Evolutionary conservation across 2,329 filamentous ascomycete species (phyloP), one percentile per base, ranked within the genome.

Genomic region (Monosporascus sp.): DNA sequence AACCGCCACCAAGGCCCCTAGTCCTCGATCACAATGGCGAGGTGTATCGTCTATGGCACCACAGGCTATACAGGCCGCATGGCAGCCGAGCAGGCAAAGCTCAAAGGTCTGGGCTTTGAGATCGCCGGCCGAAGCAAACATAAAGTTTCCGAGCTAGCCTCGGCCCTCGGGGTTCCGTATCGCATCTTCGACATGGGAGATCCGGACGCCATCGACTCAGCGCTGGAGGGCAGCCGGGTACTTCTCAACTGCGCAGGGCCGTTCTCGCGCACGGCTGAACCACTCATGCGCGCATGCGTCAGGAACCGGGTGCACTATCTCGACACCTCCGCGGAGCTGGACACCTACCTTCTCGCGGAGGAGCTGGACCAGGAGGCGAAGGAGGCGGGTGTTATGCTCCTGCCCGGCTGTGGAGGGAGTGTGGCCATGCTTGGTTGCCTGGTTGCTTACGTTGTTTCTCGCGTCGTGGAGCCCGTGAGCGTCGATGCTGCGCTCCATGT

Each of bases 181-280:
- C 55, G 54, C 5, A 41, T 56, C 2, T 60, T 60, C 48, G 53
- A 52, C 24, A 42, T 54, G 17, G 9, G 39, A 11, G 42, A 47
- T 18, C 24, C 48, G 24, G 6, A 27, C 5, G 15, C 11, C 17
- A 41, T 55, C 39, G 52, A 53, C 25, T 3, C 27, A 14, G 36
- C 36, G 5, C 24, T 59, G 5, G 9, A 36, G 17, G 46, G 27
- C 27, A 24, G 51, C 3, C 9, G 27, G 5, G 55, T 62, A 6
- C 48, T 63, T 5, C 57, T 62, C 25, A 63, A 62, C 48, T 59
- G 57, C 44, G 60, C 60, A 8, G 60, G 60, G 1, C 59, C 61
- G 5, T 62, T 58, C 47, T 34, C 20, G 0, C 14, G 47, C 48
- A 63, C 61, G 2, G 54, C 59, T 1, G 44, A 44, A 15, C 54